These are phyloP conservation scores for Vicia sativa DNA, from an alignment of 306 rosid genomes.

Conservation along the genomic window DNA sequence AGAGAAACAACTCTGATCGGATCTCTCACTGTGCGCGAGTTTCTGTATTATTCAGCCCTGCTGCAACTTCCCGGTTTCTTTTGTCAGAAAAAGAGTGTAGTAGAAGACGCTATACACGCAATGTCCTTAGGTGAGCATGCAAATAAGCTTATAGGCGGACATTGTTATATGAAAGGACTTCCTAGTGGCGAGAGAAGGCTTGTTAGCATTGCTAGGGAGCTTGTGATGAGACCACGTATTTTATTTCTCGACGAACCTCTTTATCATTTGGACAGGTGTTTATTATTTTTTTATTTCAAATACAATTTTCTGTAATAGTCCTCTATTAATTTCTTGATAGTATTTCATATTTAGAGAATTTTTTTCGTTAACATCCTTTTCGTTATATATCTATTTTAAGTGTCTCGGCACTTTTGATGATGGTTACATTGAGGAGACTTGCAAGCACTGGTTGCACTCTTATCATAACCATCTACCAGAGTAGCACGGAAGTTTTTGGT, in stretches of 20 bases:
- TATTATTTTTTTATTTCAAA: slow-evolving; percentile 9
- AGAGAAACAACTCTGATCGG: slow-evolving; percentile 89
- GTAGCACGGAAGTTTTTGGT: slow-evolving; percentile 99
- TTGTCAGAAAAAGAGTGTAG: slow-evolving; percentile 86
- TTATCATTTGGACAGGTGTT: slow-evolving; percentile 88
- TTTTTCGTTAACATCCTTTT: slow-evolving; percentile 22
- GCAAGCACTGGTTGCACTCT: slow-evolving; percentile 96
- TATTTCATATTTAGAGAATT: slow-evolving; percentile 9
- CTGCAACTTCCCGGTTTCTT: slow-evolving; percentile 98
- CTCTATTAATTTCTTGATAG: slow-evolving; percentile 29
- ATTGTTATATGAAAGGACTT: slow-evolving; percentile 97
- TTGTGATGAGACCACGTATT: slow-evolving; percentile 92
- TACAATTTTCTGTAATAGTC: slow-evolving; percentile 6
- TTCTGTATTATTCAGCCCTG: slow-evolving; percentile 86
- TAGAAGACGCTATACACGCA: slow-evolving; percentile 95
- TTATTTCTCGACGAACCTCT: slow-evolving; percentile 97
- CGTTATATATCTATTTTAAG: slow-evolving; percentile 49
- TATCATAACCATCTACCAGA: slow-evolving; percentile 83
- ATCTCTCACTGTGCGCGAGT: slow-evolving; percentile 94
- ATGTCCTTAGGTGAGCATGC: slow-evolving; percentile 93
- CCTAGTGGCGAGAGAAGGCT: slow-evolving; percentile 94
- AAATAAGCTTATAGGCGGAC: slow-evolving; percentile 93
- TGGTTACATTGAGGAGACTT: slow-evolving; percentile 98
- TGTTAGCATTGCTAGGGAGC: slow-evolving; percentile 94
- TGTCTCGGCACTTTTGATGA: slow-evolving; percentile 97